phyloP scores from a whole-genome alignment of 2,329 filamentous ascomycete species.

The Alternaria gansuensis region DNA sequence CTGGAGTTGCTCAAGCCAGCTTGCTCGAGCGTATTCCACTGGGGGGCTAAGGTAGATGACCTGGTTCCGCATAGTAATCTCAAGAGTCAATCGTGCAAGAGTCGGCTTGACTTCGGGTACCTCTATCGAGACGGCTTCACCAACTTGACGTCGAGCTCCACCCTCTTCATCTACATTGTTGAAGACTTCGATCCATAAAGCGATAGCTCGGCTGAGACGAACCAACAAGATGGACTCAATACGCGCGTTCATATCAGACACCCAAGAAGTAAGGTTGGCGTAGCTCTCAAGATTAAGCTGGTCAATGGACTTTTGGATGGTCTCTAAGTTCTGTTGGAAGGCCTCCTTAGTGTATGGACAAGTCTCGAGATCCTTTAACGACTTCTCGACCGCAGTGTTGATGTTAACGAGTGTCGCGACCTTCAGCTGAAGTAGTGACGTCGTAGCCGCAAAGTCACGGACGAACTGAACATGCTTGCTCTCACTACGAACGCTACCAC shows the following conservation, averaged over 20 bases:
- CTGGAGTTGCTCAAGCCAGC: constrained; percentile 92
- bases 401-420: constrained; percentile 80
- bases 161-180: constrained; percentile 58
- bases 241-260: constrained; percentile 82
- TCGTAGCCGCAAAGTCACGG: constrained; percentile 86
- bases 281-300: constrained; percentile 97
- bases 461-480: constrained; percentile 98
- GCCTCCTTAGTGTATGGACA: constrained; percentile 83
- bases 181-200: constrained; percentile 88
- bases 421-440: constrained; percentile 88
- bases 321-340: constrained; percentile 82
- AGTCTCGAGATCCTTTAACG: constrained; percentile 80
- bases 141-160: constrained; percentile 38
- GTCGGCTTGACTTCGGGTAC: constrained; percentile 60
- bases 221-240: constrained; percentile 81
- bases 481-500: constrained; percentile 69
- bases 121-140: constrained; percentile 57
- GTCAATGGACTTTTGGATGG: constrained; percentile 91
- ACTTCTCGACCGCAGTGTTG: constrained; percentile 81
- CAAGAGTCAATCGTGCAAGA: constrained; percentile 80
- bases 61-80: constrained; percentile 97
- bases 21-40: constrained; percentile 87
- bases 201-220: constrained; percentile 85
- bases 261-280: constrained; percentile 91
- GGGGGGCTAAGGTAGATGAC: constrained; percentile 96